Conservation (phyloP, 139 green algal genomes). For the Choricystis sp. region DNA sequence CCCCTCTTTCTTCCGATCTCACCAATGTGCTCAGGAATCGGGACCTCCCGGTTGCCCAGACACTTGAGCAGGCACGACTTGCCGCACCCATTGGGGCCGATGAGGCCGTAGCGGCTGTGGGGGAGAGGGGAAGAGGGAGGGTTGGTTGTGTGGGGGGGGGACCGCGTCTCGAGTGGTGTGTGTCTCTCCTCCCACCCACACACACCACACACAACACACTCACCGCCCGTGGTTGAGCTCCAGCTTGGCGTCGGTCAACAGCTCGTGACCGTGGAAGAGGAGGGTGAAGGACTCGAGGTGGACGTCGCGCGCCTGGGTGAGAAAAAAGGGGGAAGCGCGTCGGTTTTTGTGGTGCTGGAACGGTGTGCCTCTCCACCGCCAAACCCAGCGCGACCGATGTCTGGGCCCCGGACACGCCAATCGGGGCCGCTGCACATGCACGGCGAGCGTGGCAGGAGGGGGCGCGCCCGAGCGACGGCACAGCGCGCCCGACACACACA, state of each 20-base stretch:
- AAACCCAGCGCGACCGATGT: no score
- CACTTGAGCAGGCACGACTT: slow-evolving; percentile 75
- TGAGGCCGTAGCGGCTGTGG: slow-evolving; percentile 68
- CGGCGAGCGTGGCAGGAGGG: no score
- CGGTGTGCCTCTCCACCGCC: no score
- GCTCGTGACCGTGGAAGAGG: slow-evolving; percentile 67
- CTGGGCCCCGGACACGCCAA: no score
- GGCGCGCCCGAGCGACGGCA: no score
- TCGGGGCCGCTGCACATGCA: no score
- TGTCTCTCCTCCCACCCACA: not conserved
- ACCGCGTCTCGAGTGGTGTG: not conserved
- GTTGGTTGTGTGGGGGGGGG: not conserved
- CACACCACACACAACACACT: slow-evolving; percentile 1
- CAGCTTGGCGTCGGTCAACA: slow-evolving; percentile 50
- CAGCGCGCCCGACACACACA: no score
- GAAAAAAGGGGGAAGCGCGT: no score
- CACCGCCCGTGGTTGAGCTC: slow-evolving; percentile 67
- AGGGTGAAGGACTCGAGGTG: slow-evolving; percentile 63
- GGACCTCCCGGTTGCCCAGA: slow-evolving; percentile 61
- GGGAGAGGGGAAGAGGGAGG: not conserved
- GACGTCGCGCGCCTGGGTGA: slow-evolving; percentile 54
- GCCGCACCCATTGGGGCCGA: slow-evolving; percentile 78
- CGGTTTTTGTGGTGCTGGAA: not conserved
- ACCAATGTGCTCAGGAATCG: slow-evolving; percentile 84
- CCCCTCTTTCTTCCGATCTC: no score